Evolutionary conservation across 2,329 filamentous ascomycete species (phyloP).

Genomic region (Microsporum canis): DNA sequence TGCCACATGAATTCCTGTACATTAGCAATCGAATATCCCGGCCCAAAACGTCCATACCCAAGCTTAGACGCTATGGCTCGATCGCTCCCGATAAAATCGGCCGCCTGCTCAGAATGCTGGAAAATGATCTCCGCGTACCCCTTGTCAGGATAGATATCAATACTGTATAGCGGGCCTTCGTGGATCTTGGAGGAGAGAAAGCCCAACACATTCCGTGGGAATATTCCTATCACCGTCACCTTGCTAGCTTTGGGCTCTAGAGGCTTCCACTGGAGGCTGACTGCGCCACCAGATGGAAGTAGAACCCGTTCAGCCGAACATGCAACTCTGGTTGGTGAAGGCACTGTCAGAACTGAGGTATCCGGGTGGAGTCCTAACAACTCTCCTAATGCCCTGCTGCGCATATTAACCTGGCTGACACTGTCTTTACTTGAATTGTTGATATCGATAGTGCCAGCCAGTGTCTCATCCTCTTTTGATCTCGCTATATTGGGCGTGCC

Average conservation of each 20-base stretch:
- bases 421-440: background rate
- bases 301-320: background rate
- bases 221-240: constrained; percentile 18
- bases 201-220: constrained; percentile 15
- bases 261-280: background rate
- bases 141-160: constrained; percentile 23
- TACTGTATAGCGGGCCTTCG: constrained; percentile 31
- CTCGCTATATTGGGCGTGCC: background rate
- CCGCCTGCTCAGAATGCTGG: constrained; percentile 27
- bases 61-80: constrained; percentile 19
- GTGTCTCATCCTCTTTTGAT: background rate
- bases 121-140: constrained; percentile 28
- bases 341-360: background rate
- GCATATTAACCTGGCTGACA: background rate
- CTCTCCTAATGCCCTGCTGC: background rate
- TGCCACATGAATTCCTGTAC: constrained; percentile 26
- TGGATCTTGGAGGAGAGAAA: constrained; percentile 28
- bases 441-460: background rate
- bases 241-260: constrained; percentile 21
- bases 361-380: background rate
- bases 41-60: constrained; percentile 27
- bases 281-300: constrained; percentile 2
- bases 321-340: background rate
- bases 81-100: constrained; percentile 25
- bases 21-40: constrained; percentile 21